Percentiles rank a stretch among this genome's conserved stretches.
These are phyloP conservation scores for Rhodomyrtus tomentosa DNA, from an alignment of 345 rosid species.

Conservation along the genomic window DNA sequence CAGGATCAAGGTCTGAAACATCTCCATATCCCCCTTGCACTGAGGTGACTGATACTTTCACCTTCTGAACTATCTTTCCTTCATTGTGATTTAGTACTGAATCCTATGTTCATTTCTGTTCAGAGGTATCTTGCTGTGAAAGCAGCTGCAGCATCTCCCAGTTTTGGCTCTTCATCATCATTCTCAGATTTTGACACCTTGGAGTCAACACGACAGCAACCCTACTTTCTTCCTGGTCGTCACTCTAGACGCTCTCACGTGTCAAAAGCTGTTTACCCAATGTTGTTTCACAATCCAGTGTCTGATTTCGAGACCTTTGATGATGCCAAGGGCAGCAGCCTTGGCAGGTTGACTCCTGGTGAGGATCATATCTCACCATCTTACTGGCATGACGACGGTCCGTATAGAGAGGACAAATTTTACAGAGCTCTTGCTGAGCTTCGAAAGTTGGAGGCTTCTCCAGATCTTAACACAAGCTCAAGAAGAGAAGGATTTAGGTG, in stretches of 20 bases:
- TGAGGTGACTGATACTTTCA: constrained; percentile 31
- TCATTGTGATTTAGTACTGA: constrained; percentile 2
- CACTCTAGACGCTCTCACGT: constrained; percentile 33
- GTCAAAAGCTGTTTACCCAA: constrained; percentile 62
- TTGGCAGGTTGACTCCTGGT: constrained; percentile 30
- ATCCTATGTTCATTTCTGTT: constrained; percentile 1
- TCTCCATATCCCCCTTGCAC: constrained; percentile 32
- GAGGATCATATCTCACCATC: constrained; percentile 38
- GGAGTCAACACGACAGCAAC: constrained; percentile 45
- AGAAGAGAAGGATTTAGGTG: constrained; percentile 71
- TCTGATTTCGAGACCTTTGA: constrained; percentile 46
- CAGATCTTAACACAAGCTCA: constrained; percentile 48
- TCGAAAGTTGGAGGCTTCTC: constrained; percentile 38
- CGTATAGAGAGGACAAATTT: constrained; percentile 18
- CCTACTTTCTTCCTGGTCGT: constrained; percentile 20
- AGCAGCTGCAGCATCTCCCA: constrained; percentile 32
- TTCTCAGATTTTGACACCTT: constrained; percentile 32
- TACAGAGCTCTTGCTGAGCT: constrained; percentile 35
- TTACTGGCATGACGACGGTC: constrained; percentile 30
- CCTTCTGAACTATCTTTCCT: not conserved
- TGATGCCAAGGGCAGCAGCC: constrained; percentile 28
- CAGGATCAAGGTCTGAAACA: constrained; percentile 39
- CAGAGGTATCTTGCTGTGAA: constrained; percentile 37
- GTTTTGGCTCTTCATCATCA: constrained; percentile 46
- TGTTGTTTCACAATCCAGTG: constrained; percentile 68